Base-by-base conservation (phyloP, 371 early-diverging fungal genomes). In the Mucor irregularis region DNA sequence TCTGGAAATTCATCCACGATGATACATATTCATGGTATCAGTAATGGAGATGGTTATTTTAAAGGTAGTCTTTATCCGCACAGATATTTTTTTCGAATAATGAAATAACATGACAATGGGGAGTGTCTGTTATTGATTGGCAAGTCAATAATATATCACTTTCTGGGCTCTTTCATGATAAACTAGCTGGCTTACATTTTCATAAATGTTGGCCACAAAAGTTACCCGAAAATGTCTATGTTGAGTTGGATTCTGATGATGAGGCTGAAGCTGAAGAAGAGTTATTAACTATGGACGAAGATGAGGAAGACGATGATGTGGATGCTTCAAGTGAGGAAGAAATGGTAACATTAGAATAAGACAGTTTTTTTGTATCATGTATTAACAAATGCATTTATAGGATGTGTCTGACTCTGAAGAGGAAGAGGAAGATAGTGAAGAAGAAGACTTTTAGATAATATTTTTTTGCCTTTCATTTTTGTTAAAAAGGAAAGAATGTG, bases 201-300 rank as follows among this genome's bases (percentile, higher is more conserved):
- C n/a, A n/a, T n/a, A n/a, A n/a, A n/a, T n/a, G n/a, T n/a, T n/a
- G n/a, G n/a, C 43, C 49, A 17, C 49, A 69, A 48, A 65, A 47
- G 65, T 67, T 57, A 56, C 66, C 58, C 62, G 71, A 45, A 50
- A 76, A 73, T 58, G 73, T 80, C n/a, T 82, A 85, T 57, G 75
- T 77, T n/a, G 85, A 83, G 52, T 69, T 80, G 30, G 83, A 84
- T 16, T 81, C 82, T 4, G 85, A 82, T 22, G 74, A 77, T 39
- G 84, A 78, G 30, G 80, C 66, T 7, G 82, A 66, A 29, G 66
- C 62, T 33, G 58, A 69, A 38, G 64, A 66, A 17, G 70, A 66
- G 9, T 31, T 66, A 33, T 44, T 66, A 37, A 62, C 48, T 24
- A 58, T 62, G 62, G 67, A 66, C 33, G 53, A 53, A 33, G 31